Evolutionary conservation across 129 eudicot species (phyloP).

Genomic region (Chrysanthemum lavandulifolium): DNA sequence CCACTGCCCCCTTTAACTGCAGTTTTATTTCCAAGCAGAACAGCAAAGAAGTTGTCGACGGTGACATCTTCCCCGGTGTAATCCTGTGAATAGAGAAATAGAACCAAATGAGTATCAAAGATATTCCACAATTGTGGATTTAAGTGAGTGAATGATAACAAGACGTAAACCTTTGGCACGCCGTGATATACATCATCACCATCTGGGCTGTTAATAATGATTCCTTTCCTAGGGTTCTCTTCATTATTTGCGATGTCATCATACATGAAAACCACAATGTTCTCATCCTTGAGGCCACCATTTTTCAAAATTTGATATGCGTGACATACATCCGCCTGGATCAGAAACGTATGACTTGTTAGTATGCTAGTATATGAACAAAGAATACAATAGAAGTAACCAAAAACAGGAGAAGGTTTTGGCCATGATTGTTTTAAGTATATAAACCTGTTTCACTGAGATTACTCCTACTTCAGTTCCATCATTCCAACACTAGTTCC

Average conservation of each 20-base stretch:
- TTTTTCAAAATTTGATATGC: constrained; percentile 79
- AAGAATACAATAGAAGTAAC: constrained; percentile 6
- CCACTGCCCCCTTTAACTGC: constrained; percentile 88
- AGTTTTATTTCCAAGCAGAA: constrained; percentile 77
- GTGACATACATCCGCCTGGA: constrained; percentile 67
- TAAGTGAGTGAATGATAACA: neutral
- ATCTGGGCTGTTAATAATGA: constrained; percentile 76
- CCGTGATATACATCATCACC: constrained; percentile 89
- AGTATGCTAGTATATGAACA: neutral
- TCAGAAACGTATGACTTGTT: constrained; percentile 3
- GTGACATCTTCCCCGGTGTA: constrained; percentile 73
- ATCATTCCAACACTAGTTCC: constrained; percentile 6
- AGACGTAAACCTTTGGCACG: constrained; percentile 74
- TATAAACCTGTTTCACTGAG: neutral
- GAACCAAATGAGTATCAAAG: constrained; percentile 19
- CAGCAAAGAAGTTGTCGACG: constrained; percentile 73
- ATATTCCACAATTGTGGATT: neutral
- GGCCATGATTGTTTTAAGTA: neutral
- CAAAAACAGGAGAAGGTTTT: constrained; percentile 9
- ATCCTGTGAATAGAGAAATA: constrained; percentile 53
- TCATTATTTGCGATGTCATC: constrained; percentile 84
- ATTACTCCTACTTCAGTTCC: too few species aligned
- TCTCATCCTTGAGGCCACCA: constrained; percentile 89
- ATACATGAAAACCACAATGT: constrained; percentile 88
- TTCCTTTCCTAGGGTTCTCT: constrained; percentile 88